Conservation (phyloP, 2,329 filamentous ascomycete species). For the Colletotrichum sp. region DNA sequence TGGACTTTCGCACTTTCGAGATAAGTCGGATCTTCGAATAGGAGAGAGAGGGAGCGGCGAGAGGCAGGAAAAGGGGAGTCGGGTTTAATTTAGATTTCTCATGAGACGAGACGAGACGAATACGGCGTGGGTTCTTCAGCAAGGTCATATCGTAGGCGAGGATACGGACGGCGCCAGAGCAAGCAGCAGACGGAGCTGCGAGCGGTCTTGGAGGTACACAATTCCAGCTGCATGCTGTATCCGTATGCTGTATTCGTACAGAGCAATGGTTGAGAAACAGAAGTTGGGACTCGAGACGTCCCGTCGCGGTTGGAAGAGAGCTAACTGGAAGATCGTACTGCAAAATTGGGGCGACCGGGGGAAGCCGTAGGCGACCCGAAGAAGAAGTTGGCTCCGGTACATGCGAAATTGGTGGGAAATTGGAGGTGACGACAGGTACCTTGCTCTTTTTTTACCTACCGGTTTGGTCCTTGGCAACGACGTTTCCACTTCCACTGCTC, state of each 20-base stretch:
- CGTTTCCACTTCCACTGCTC: background rate
- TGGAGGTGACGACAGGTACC: slow-evolving; percentile 19
- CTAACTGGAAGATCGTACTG: background rate
- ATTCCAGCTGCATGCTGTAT: background rate
- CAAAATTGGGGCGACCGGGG: background rate
- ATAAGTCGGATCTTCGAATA: background rate
- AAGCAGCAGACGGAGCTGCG: background rate
- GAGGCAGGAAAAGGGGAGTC: background rate
- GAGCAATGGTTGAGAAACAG: background rate
- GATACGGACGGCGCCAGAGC: background rate
- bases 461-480: background rate
- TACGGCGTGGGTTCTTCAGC: slow-evolving; percentile 14
- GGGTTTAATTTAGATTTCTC: background rate
- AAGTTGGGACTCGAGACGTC: background rate
- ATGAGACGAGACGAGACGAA: slow-evolving; percentile 7
- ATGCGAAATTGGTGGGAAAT: slow-evolving; percentile 24
- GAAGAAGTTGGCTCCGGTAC: slow-evolving; percentile 22
- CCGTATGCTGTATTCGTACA: background rate
- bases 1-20: background rate
- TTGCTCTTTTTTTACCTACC: background rate
- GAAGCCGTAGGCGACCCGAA: slow-evolving; percentile 14
- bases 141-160: background rate
- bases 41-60: background rate
- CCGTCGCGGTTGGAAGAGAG: background rate
- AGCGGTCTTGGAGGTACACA: background rate